Evolutionary conservation across 106 monocot genomes (phyloP).

Genomic region (Dioscorea alata): DNA sequence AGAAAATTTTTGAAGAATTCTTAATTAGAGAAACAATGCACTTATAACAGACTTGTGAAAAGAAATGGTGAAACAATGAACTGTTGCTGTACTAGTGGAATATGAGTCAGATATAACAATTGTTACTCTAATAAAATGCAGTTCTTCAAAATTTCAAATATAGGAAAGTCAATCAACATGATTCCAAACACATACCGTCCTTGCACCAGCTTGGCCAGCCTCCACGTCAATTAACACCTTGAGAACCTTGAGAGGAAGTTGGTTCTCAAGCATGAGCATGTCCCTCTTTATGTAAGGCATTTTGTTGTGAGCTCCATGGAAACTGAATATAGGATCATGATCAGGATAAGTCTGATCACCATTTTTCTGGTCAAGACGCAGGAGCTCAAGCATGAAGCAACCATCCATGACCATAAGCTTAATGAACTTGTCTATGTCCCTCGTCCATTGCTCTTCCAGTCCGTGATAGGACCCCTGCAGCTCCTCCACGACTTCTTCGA

Average conservation of each 20-base stretch:
- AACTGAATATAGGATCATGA: conserved; percentile 13
- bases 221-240: not conserved
- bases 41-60: too few relatives aligned
- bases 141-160: too few relatives aligned
- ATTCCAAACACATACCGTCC: too few relatives aligned
- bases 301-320: conserved; percentile 3
- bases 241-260: conserved; percentile 16
- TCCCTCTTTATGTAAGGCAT: conserved; percentile 23
- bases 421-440: not conserved
- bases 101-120: too few relatives aligned
- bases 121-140: too few relatives aligned
- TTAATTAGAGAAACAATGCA: too few relatives aligned
- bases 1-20: too few relatives aligned
- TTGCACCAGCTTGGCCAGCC: not conserved
- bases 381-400: conserved; percentile 32
- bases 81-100: too few relatives aligned
- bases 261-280: conserved; percentile 27
- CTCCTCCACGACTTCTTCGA: conserved; percentile 1
- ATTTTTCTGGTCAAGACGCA: not conserved
- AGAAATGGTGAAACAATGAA: too few relatives aligned
- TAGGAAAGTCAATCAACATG: too few relatives aligned
- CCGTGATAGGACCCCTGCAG: conserved; percentile 18
- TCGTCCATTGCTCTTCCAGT: conserved; percentile 10
- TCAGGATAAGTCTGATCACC: not conserved
- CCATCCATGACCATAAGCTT: conserved; percentile 26